Conservation (phyloP, 192 early-diverging fungal genomes). For the Entomortierella parvispora region DNA sequence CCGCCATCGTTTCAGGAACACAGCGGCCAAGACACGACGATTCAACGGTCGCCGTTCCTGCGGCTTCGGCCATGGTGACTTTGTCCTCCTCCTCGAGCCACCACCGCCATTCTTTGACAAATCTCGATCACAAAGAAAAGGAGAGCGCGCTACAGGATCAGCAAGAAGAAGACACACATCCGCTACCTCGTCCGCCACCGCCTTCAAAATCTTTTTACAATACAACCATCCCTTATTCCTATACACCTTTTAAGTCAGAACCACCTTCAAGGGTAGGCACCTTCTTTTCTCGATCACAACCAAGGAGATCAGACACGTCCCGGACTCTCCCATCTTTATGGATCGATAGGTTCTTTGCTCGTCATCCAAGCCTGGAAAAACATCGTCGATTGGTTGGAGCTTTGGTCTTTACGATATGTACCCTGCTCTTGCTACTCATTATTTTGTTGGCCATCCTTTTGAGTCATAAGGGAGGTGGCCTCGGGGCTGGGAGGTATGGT, state of each 20-base stretch:
- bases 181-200: not conserved
- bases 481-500: not conserved
- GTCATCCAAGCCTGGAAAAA: constrained; percentile 22
- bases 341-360: constrained; percentile 27
- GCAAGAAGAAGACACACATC: not conserved
- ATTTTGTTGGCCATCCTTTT: constrained; percentile 18
- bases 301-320: no score
- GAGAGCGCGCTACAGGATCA: no score
- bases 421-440: constrained; percentile 10
- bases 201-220: not conserved
- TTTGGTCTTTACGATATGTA: constrained; percentile 2
- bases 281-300: no score
- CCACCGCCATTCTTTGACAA: no score
- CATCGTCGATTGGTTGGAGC: constrained; percentile 41
- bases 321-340: not conserved
- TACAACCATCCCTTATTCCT: not conserved
- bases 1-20: no score
- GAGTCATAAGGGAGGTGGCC: constrained; percentile 5
- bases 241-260: no score
- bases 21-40: no score
- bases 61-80: no score
- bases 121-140: no score
- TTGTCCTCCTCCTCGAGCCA: no score
- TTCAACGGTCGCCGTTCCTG: no score
- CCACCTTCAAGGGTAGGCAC: no score